Evolutionary conservation across 1,139 yeast genomes (phyloP).

Genomic region (Pichia sp.): DNA sequence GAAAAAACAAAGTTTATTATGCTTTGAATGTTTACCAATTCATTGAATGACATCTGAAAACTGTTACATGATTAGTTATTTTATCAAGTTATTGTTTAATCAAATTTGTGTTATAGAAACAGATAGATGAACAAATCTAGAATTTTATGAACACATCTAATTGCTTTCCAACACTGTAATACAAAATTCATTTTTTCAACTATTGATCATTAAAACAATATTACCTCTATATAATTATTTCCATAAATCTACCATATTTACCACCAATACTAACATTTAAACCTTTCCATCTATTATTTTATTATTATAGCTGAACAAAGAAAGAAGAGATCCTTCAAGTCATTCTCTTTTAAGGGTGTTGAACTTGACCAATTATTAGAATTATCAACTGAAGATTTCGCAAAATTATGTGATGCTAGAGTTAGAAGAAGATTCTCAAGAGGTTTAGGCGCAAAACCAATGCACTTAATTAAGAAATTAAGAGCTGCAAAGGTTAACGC

Average conservation of each 20-base stretch:
- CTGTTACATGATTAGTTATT: too few relatives aligned
- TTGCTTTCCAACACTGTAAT: too few relatives aligned
- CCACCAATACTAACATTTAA: constrained; percentile 7
- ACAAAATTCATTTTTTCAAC: too few relatives aligned
- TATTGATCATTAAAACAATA: too few relatives aligned
- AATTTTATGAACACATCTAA: not conserved
- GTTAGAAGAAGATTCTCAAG: constrained; percentile 99
- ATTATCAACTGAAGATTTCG: constrained; percentile 94
- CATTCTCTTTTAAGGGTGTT: constrained; percentile 98
- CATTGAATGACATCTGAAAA: too few relatives aligned
- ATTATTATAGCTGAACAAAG: constrained; percentile 37
- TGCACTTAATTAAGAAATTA: constrained; percentile 96
- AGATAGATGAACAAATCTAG: too few relatives aligned
- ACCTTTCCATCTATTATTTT: not conserved
- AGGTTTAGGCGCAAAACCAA: constrained; percentile 94
- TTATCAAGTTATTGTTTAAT: too few relatives aligned
- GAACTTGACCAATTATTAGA: constrained; percentile 92
- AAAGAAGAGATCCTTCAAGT: constrained; percentile 91
- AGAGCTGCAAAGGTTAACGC: constrained; percentile 95
- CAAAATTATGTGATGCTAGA: constrained; percentile 95
- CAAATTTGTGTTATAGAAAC: too few relatives aligned
- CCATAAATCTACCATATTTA: not conserved
- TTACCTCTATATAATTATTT: too few relatives aligned
- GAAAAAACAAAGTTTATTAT: not conserved
- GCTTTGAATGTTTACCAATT: too few relatives aligned